A percentile compares a stretch with the other conserved stretches of the same genome.
Evolutionary conservation across 179 eudicot species (phyloP).

Genomic region (Patellifolia procumbens): DNA sequence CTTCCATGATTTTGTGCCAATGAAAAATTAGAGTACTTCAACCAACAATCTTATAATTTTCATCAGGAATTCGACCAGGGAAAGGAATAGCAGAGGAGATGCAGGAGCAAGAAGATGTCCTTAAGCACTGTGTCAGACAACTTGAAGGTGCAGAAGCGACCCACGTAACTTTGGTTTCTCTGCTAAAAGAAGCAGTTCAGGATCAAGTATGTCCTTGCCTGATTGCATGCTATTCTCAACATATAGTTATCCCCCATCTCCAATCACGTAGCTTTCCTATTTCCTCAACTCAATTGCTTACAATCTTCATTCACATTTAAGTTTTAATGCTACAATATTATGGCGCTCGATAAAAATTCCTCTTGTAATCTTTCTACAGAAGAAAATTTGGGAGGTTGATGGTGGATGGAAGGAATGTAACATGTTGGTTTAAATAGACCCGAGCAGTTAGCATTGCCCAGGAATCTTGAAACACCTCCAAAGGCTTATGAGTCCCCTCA

Average conservation of each 20-base stretch:
- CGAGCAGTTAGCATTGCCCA: not conserved
- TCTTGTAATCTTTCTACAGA: no score
- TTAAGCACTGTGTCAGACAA: conserved; percentile 60
- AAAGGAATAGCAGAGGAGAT: conserved; percentile 54
- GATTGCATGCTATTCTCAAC: not conserved
- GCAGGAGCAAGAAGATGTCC: conserved; percentile 66
- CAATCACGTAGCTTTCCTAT: no score
- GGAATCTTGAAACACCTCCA: not conserved
- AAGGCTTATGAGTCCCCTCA: not conserved
- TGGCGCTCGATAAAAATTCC: no score
- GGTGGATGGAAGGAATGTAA: no score
- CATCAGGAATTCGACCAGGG: conserved; percentile 57
- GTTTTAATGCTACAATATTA: no score
- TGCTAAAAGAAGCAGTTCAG: conserved; percentile 74
- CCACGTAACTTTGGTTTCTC: conserved; percentile 60
- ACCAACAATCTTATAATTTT: conserved; percentile 15
- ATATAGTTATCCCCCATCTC: no score
- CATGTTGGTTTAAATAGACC: no score
- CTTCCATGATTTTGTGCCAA: not conserved
- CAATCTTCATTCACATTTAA: no score
- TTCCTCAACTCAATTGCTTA: no score
- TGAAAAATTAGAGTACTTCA: not conserved
- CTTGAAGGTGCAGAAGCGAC: conserved; percentile 71
- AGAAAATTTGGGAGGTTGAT: no score
- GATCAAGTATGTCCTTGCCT: conserved; percentile 60